Base-by-base conservation (phyloP, 1,284 basidiomycete genomes). In the Irpex sp. region DNA sequence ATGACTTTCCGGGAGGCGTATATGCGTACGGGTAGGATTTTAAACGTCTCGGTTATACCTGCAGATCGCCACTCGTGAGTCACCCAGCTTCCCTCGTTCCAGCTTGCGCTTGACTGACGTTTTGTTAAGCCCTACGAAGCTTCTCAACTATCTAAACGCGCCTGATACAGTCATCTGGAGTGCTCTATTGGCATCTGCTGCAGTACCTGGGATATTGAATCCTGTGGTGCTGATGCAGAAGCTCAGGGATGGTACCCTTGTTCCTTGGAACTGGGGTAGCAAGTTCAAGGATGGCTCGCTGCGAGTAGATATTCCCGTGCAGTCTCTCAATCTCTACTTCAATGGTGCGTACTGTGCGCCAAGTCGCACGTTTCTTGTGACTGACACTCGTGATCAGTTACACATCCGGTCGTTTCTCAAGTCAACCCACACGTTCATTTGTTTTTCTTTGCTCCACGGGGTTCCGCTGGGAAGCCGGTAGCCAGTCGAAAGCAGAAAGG, bases 1-100 rank as follows among this genome's bases (percentile, higher is more conserved):
- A 85, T 94, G 82, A 99, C 96, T 0, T 99, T 99, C 78, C 86
- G 87, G 59, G 97, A 99, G 72, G 96, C 96, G 0, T 98, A 96
- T 70, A 78, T 94, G 71, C 83, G 90, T 65, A 99, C 97, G 0
- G 96, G 97, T 23, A 83, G 93, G 61, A 93, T 95, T 42, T 79
- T 99, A 39, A 99, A 98, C 72, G 88, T 99, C 52, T 96, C 93
- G 14, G 97, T 99, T 49, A 91, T 98, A 53, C 96, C 95, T 5
- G 89, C 92, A 35, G 94, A 96, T 72, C 84, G 91, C n/a, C 93
- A 98, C 75, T 93, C 91, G 88, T 93, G 69, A 74, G 87, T 78
- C 42, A 56, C 21, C 45, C 47, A 18, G 21, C n/a, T 48, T 14
- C 28, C 14, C 23, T 42, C 10, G 39, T 42, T 9, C 39, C 9